Conservation (phyloP, 495 filamentous ascomycete genomes). For the Tuber microsphaerosporum region DNA sequence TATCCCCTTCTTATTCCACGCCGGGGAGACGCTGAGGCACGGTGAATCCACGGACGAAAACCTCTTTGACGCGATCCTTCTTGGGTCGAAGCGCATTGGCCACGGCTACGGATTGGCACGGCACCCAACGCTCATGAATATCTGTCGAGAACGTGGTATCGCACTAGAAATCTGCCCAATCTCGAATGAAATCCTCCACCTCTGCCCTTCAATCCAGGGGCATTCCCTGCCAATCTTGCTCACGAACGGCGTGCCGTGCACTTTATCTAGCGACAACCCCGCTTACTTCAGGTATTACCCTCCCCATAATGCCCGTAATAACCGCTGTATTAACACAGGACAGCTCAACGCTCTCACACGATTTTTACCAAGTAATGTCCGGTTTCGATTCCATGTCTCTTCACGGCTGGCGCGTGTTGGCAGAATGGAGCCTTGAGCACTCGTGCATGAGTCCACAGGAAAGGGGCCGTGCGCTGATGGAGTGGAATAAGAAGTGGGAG, state of each 20-base stretch:
- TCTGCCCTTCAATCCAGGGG: constrained; percentile 63
- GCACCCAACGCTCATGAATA: constrained; percentile 76
- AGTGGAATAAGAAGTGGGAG: constrained; percentile 78
- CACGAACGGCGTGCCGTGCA: constrained; percentile 66
- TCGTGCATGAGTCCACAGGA: neutral
- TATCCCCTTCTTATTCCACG: constrained; percentile 91
- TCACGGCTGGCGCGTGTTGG: constrained; percentile 68
- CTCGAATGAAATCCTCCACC: constrained; percentile 69
- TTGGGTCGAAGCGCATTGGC: constrained; percentile 78
- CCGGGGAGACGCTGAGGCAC: constrained; percentile 71
- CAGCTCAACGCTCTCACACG: constrained; percentile 54
- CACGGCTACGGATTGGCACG: constrained; percentile 80
- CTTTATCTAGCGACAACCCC: constrained; percentile 77
- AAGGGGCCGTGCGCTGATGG: constrained; percentile 67
- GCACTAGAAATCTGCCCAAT: constrained; percentile 78
- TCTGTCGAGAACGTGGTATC: constrained; percentile 78
- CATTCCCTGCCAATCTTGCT: constrained; percentile 76
- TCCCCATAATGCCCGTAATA: neutral
- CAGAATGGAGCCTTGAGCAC: constrained; percentile 72
- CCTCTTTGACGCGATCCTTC: constrained; percentile 76
- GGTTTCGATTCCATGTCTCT: constrained; percentile 75
- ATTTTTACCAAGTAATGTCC: constrained; percentile 84
- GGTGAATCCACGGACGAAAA: constrained; percentile 69
- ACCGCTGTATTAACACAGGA: neutral
- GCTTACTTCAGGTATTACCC: constrained; percentile 44